A percentile compares a stretch with the other conserved stretches of the same genome.
Conservation (phyloP, 805 yeast species). For the Pichia nanzhaoensis region DNA sequence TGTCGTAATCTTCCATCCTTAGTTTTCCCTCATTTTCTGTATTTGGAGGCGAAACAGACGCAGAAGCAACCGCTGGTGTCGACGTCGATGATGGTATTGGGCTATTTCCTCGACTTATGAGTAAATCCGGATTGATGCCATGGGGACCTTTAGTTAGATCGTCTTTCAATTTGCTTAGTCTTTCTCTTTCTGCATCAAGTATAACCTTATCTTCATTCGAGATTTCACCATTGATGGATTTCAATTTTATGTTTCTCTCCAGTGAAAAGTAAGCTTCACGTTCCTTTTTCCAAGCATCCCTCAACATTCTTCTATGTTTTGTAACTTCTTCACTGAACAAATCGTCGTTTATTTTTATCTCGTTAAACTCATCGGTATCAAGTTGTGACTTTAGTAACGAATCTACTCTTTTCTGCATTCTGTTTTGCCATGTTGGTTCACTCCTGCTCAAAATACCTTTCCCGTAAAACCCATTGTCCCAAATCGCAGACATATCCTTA, state of each 20-base stretch:
- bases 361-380: slow-evolving; percentile 1
- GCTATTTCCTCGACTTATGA: slow-evolving; percentile 1
- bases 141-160: slow-evolving; percentile 17
- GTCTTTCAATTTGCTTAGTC: slow-evolving; percentile 18
- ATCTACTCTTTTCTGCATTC: slow-evolving; percentile 50
- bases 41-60: background rate
- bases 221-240: slow-evolving; percentile 11
- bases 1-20: slow-evolving; percentile 33
- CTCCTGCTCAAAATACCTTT: slow-evolving; percentile 85
- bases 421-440: slow-evolving; percentile 83
- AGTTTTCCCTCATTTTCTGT: slow-evolving; percentile 6
- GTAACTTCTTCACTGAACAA: slow-evolving; percentile 73
- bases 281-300: slow-evolving; percentile 64
- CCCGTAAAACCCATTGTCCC: slow-evolving; percentile 90
- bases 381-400: slow-evolving; percentile 13
- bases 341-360: slow-evolving; percentile 11
- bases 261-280: slow-evolving; percentile 53
- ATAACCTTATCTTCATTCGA: slow-evolving; percentile 5
- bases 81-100: background rate
- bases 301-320: slow-evolving; percentile 57
- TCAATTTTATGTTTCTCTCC: slow-evolving; percentile 30
- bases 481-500: slow-evolving; percentile 48
- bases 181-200: slow-evolving; percentile 33
- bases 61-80: background rate
- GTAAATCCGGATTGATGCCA: slow-evolving; percentile 3